phyloP scores from a whole-genome alignment of 2,329 filamentous ascomycete species.

The Orbilia javanica region DNA sequence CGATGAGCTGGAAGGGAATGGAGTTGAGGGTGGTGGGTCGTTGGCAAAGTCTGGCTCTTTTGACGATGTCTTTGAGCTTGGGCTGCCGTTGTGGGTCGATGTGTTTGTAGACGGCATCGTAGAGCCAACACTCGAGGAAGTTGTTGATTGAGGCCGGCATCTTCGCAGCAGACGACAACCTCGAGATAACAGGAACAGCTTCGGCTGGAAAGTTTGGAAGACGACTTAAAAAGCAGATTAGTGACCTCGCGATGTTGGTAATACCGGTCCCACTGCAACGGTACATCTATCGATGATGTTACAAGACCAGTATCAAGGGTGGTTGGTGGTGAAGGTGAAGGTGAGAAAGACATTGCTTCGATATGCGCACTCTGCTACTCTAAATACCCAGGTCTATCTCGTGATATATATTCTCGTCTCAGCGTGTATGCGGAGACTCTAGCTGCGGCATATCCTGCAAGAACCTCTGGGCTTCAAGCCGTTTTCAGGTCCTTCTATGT shows the following conservation, averaged over 20 bases:
- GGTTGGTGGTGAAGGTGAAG: not conserved
- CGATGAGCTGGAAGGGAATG: not conserved
- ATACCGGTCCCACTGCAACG: too few species aligned
- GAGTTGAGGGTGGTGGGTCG: not conserved
- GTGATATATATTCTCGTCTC: too few species aligned
- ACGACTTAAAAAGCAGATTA: not conserved
- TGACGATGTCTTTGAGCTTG: not conserved
- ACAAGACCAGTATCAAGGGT: too few species aligned
- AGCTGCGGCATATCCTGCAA: too few species aligned
- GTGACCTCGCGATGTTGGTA: not conserved
- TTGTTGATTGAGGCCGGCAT: slow-evolving; percentile 1
- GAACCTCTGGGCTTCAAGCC: too few species aligned
- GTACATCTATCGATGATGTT: too few species aligned
- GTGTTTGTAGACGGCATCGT: slow-evolving; percentile 24
- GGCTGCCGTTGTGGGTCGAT: not conserved
- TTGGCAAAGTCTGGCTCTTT: not conserved
- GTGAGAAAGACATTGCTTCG: not conserved
- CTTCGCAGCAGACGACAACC: not conserved
- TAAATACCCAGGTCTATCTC: too few species aligned
- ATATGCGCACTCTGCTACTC: too few species aligned
- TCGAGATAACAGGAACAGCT: not conserved
- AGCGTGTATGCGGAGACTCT: too few species aligned
- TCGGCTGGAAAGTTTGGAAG: not conserved
- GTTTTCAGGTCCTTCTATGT: too few species aligned
- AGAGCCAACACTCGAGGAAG: slow-evolving; percentile 28